Base-by-base conservation (phyloP, 2,329 filamentous ascomycete genomes). In the Cercospora sesami region DNA sequence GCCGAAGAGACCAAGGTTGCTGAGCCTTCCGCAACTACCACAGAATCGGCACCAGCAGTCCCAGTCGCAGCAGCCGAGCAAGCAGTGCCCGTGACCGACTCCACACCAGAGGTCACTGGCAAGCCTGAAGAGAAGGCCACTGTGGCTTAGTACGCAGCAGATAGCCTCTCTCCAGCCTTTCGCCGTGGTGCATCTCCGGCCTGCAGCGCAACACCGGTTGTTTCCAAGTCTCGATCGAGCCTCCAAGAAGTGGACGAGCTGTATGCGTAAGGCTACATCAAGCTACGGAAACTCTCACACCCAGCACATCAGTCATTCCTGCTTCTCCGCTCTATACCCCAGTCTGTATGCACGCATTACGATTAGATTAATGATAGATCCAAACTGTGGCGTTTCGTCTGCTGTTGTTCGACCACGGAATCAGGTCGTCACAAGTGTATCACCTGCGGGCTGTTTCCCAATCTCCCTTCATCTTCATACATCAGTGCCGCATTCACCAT, bases 401-500 rank as follows among this genome's bases (percentile, higher is more conserved):
- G 21, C 18, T 39, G 30, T 62, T 42, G 21, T 60, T 45, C 26
- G 45, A 51, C 31, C 21, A 39, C 6, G 9, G 18, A 28, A 16
- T 14, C 9, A 8, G 2, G 14, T 23, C 12, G 57, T 73, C 66
- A 78, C 10, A 79, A 68, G 21, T 76, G 72, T 26, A 79, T 70
- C 12, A 79, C 74, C 67, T 83, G 82, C 60, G 81, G 75, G 31
- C 69, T 61, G 72, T 86, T 86, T 14, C 82, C 81, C 51, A 87
- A 73, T 68, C 81, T 78, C 1, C 83, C 84, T 14, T 82, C 80
- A 79, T 80, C 26, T 80, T 83, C 42, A 80, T 80, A 80, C 72
- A 84, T 85, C 74, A 87, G 76, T 10, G 86, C 85, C 14, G 88
- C 87, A 79, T 90, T 90, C 3, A 90, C 83, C 82, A 90, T 82